Evolutionary conservation across 805 yeast species (phyloP).

Genomic region (Wickerhamiella sorbophila): DNA sequence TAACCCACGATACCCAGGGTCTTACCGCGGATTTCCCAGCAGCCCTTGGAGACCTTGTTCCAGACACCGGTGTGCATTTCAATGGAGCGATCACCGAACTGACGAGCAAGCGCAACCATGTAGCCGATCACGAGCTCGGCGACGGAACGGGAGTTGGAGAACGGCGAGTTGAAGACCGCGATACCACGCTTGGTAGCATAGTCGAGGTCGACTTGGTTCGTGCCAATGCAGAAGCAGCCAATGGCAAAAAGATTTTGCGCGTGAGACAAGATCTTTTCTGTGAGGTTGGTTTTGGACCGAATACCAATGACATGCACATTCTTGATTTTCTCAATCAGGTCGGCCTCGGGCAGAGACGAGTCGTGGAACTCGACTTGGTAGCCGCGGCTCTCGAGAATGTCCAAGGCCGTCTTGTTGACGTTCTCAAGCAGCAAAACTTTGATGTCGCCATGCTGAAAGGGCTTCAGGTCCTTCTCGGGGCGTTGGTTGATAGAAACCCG

Average conservation of each 20-base stretch:
- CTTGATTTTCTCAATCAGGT: constrained; percentile 81
- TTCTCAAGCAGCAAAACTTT: constrained; percentile 84
- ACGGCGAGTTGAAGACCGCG: constrained; percentile 96
- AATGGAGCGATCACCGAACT: constrained; percentile 88
- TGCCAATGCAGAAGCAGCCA: constrained; percentile 99
- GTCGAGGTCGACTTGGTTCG: constrained; percentile 90
- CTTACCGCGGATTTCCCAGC: constrained; percentile 99
- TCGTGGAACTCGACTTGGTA: constrained; percentile 93
- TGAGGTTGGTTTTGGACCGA: constrained; percentile 89
- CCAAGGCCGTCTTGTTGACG: constrained; percentile 83
- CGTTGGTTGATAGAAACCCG: constrained; percentile 11
- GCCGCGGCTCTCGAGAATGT: constrained; percentile 75
- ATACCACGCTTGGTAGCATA: constrained; percentile 86
- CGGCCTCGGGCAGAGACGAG: constrained; percentile 80
- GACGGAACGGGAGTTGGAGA: constrained; percentile 95
- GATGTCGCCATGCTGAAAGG: constrained; percentile 90
- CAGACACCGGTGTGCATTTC: constrained; percentile 94
- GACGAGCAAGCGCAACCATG: constrained; percentile 87
- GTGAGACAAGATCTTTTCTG: constrained; percentile 59
- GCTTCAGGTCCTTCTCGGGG: constrained; percentile 60
- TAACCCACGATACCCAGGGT: constrained; percentile 94
- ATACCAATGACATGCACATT: constrained; percentile 96
- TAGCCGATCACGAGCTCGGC: constrained; percentile 96
- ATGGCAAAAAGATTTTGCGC: constrained; percentile 81
- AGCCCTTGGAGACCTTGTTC: constrained; percentile 88